Evolutionary conservation across 371 early-diverging fungal genomes (phyloP).

Genomic region (Dichotomocladium elegans): DNA sequence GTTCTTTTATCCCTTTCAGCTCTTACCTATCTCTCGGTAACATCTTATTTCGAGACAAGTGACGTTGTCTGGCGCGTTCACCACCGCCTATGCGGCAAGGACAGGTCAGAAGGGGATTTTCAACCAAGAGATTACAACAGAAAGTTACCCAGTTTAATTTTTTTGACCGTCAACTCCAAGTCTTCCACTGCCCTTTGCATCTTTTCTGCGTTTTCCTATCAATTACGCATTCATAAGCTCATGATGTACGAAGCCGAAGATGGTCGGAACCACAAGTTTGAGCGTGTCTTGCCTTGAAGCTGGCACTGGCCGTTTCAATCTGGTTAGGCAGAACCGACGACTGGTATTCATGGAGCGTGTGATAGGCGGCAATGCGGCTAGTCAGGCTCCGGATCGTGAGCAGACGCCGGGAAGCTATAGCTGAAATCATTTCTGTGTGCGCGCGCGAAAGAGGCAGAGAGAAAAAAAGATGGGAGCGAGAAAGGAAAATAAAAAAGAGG

Average conservation of each 20-base stretch:
- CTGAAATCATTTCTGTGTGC: not conserved
- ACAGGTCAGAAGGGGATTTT: no score
- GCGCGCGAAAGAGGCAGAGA: not conserved
- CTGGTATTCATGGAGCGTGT: constrained; percentile 37
- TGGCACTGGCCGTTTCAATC: constrained; percentile 73
- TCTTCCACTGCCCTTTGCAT: constrained; percentile 79
- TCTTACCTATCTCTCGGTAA: constrained; percentile 88
- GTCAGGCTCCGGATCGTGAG: not conserved
- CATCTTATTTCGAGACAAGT: constrained; percentile 86
- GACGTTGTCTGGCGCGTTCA: constrained; percentile 83
- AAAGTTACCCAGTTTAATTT: constrained; percentile 72
- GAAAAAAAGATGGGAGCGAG: not conserved
- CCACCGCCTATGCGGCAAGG: constrained; percentile 93
- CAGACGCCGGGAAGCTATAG: not conserved
- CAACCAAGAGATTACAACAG: no score
- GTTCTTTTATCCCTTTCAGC: no score
- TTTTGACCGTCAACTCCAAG: constrained; percentile 65
- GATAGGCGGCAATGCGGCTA: constrained; percentile 13
- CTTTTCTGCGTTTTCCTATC: constrained; percentile 78
- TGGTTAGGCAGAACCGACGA: constrained; percentile 41
- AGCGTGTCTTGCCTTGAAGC: constrained; percentile 68
- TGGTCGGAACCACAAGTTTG: not conserved
- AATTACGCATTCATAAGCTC: not conserved
- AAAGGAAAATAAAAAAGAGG: no score
- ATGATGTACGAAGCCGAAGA: no score